phyloP scores from a whole-genome alignment of 140 eudicot genomes.

The Ambrosia hybrid region DNA sequence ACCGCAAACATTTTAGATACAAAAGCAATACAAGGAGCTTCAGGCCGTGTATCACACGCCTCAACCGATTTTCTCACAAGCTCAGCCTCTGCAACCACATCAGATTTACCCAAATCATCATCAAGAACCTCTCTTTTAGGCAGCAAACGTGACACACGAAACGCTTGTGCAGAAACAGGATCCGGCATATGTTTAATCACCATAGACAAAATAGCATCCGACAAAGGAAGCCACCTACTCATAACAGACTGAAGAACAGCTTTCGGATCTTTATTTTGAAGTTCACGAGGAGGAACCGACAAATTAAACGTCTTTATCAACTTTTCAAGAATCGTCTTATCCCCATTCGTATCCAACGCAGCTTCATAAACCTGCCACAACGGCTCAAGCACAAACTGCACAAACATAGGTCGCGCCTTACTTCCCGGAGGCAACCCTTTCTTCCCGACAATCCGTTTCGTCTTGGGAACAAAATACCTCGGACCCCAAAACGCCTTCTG shows the following conservation, averaged over 20 bases:
- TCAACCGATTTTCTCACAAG: slow-evolving; percentile 74
- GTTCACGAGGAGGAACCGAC: slow-evolving; percentile 76
- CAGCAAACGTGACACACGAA: slow-evolving; percentile 70
- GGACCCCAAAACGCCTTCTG: slow-evolving; percentile 95
- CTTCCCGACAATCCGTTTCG: slow-evolving; percentile 75
- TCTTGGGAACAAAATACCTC: slow-evolving; percentile 65
- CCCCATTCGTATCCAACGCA: slow-evolving; percentile 62
- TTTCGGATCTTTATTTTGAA: slow-evolving; percentile 79
- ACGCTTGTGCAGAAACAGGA: slow-evolving; percentile 73
- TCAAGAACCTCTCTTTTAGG: slow-evolving; percentile 73
- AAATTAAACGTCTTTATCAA: slow-evolving; percentile 60
- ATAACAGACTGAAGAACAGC: slow-evolving; percentile 76
- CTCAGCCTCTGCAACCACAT: slow-evolving; percentile 75
- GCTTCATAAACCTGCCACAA: slow-evolving; percentile 87
- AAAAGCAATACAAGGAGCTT: slow-evolving; percentile 79
- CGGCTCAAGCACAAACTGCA: slow-evolving; percentile 78
- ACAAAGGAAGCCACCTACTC: slow-evolving; percentile 94
- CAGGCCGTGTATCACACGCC: slow-evolving; percentile 68
- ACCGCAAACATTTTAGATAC: slow-evolving; percentile 97
- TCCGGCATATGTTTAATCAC: slow-evolving; percentile 79
- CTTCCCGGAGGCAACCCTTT: slow-evolving; percentile 58
- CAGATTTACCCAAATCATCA: slow-evolving; percentile 29
- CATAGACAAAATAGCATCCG: slow-evolving; percentile 81
- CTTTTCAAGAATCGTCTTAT: slow-evolving; percentile 62
- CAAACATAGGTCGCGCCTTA: slow-evolving; percentile 85